Conservation (phyloP, 2,329 filamentous ascomycete genomes). For the Pseudonectria foliicola region DNA sequence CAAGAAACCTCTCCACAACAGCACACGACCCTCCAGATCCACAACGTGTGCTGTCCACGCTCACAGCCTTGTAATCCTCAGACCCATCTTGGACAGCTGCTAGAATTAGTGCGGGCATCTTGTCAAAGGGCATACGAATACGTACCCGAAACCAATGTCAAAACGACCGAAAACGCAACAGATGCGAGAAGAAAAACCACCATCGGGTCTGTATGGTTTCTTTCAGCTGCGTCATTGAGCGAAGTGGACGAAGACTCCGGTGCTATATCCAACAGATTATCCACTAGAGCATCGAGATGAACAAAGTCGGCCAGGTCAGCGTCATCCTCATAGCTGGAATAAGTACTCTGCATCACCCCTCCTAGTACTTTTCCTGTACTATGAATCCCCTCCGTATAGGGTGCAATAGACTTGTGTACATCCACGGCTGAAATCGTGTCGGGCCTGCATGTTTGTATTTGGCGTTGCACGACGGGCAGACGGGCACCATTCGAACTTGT, state of each 20-base stretch:
- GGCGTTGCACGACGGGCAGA: slow-evolving; percentile 9
- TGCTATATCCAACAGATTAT: slow-evolving; percentile 1
- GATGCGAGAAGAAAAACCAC: slow-evolving; percentile 14
- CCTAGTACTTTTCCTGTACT: slow-evolving; percentile 4
- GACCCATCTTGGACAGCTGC: slow-evolving; percentile 14
- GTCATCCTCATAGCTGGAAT: slow-evolving; percentile 6
- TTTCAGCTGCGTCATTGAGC: not conserved
- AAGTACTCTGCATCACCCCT: slow-evolving; percentile 3
- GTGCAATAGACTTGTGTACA: not conserved
- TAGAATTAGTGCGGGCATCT: not conserved
- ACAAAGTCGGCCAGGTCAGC: slow-evolving; percentile 8
- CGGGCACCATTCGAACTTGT: slow-evolving; percentile 7
- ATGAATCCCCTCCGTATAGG: slow-evolving; percentile 1
- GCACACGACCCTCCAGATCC: slow-evolving; percentile 10
- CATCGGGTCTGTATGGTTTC: slow-evolving; percentile 8
- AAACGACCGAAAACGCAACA: slow-evolving; percentile 14
- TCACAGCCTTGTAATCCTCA: slow-evolving; percentile 2
- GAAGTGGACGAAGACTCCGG: not conserved
- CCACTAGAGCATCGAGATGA: slow-evolving; percentile 8
- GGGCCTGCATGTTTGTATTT: slow-evolving; percentile 7
- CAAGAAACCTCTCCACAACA: slow-evolving; percentile 13
- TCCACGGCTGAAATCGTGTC: not conserved
- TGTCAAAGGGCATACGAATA: not conserved
- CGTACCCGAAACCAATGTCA: slow-evolving; percentile 13
- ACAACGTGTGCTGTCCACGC: slow-evolving; percentile 3